Conservation (phyloP, 257 asterid species). For the Thymus mandschuricus region DNA sequence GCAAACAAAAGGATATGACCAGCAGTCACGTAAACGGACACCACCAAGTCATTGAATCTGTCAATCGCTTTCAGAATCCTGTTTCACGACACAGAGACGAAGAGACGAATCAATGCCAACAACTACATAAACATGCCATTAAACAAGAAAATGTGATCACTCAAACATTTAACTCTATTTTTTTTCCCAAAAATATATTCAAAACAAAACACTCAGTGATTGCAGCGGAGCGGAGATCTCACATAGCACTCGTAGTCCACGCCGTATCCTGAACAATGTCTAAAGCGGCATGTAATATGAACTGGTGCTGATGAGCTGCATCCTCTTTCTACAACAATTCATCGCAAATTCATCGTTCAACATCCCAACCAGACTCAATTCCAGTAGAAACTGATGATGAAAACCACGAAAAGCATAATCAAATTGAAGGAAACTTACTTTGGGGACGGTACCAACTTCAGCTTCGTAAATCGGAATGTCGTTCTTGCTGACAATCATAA, state of each 20-base stretch:
- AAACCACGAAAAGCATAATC: background rate
- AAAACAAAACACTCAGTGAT: background rate
- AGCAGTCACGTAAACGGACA: slow-evolving; percentile 93
- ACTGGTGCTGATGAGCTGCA: slow-evolving; percentile 97
- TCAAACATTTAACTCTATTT: background rate
- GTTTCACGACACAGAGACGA: slow-evolving; percentile 9
- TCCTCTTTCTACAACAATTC: slow-evolving; percentile 73
- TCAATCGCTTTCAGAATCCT: slow-evolving; percentile 88
- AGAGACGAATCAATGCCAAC: slow-evolving; percentile 19
- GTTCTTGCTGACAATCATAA: slow-evolving; percentile 87
- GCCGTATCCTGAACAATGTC: slow-evolving; percentile 95
- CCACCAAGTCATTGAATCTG: slow-evolving; percentile 90
- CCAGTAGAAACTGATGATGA: background rate
- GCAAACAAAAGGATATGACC: slow-evolving; percentile 89
- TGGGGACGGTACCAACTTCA: slow-evolving; percentile 95
- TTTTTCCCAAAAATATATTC: background rate
- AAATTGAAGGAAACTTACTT: slow-evolving; percentile 45
- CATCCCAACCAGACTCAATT: slow-evolving; percentile 3
- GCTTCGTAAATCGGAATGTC: slow-evolving; percentile 98
- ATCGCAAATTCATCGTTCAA: slow-evolving; percentile 3
- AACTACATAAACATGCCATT: slow-evolving; percentile 3
- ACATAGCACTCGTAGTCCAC: slow-evolving; percentile 99
- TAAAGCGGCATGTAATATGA: slow-evolving; percentile 90
- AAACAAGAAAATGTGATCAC: slow-evolving; percentile 4
- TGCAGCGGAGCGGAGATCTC: slow-evolving; percentile 37